Base-by-base conservation (phyloP, 805 yeast genomes). In the Candida koratica region DNA sequence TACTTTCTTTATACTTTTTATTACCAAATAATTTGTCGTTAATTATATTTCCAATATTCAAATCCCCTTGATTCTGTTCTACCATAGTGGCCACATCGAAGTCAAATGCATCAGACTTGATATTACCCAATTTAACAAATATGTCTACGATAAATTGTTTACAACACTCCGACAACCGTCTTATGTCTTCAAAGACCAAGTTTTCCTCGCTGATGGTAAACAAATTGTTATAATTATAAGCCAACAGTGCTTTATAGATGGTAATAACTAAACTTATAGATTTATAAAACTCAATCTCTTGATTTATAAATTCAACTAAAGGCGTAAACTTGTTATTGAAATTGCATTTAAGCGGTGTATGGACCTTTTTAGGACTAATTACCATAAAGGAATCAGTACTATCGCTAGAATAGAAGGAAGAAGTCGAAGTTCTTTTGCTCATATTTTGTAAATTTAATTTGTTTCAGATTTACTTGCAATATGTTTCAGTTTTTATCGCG, bases 121-220 rank as follows among this genome's bases (percentile, higher is more conserved):
- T 12, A 11, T 10, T 10, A 22, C n/a, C 22, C n/a, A 28, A 6
- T 12, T 15, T 16, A 17, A 17, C 4, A 3, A 30, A 24, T 3
- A 25, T 9, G 6, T 17, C 35, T 4, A 14, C 14, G 4, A 36
- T 15, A 6, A 31, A 18, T n/a, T 4, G 19, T 22, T 19, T 47
- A 16, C 46, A 46, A n/a, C 68, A 45, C 7, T 64, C 61, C 5
- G 57, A 37, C 20, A 73, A 56, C 1, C 68, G 58, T 11, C 56
- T 64, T 25, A 69, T 45, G 42, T 71, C 69, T 1, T 74, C 71
- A 52, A 73, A 72, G 2, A 4, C 60, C 29, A 36, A 62, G 64
- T 20, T 71, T 73, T 16, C 52, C 51, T 4, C 46, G 20, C 32
- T 29, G 15, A 22, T 29, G n/a, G 32, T 29, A n/a, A 29, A 29